Percentiles rank a stretch among this genome's conserved stretches.
Conservation (phyloP, 208 protist genomes). For the Phytomonas serpens region DNA sequence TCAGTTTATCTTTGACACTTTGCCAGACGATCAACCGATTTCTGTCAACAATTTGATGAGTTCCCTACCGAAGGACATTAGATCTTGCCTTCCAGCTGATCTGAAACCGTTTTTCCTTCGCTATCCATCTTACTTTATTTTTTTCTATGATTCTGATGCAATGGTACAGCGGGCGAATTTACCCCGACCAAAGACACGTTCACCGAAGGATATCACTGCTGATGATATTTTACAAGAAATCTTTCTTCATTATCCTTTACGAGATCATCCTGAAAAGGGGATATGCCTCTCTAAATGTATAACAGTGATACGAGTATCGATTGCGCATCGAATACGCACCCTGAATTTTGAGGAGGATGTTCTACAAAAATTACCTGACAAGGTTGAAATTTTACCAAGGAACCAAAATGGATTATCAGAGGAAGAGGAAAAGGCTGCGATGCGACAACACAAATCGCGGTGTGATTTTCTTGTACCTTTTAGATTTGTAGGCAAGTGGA, state of each 20-base stretch:
- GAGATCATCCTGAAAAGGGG: constrained; percentile 40
- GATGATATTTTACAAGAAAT: constrained; percentile 72
- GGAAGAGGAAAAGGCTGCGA: constrained; percentile 11
- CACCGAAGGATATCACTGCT: constrained; percentile 22
- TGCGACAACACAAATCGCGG: constrained; percentile 19
- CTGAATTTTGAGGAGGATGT: constrained; percentile 59
- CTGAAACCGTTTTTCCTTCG: neutral
- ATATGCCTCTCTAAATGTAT: constrained; percentile 50
- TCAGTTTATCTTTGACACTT: constrained; percentile 62
- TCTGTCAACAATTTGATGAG: constrained; percentile 11
- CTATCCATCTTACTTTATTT: neutral
- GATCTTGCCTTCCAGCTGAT: constrained; percentile 13
- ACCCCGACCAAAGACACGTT: constrained; percentile 16
- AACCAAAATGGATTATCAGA: neutral
- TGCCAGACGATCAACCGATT: constrained; percentile 23
- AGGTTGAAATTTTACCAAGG: constrained; percentile 42
- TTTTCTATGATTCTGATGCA: constrained; percentile 18
- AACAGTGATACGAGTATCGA: constrained; percentile 22
- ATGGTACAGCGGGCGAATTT: constrained; percentile 69
- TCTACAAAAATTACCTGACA: constrained; percentile 52
- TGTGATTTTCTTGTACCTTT: constrained; percentile 55
- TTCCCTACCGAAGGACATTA: constrained; percentile 14
- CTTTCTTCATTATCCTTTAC: constrained; percentile 44
- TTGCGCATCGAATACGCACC: constrained; percentile 33
- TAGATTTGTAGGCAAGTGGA: constrained; percentile 74